Evolutionary conservation across 495 filamentous ascomycete species (phyloP).

Genomic region (Neurospora sp.): DNA sequence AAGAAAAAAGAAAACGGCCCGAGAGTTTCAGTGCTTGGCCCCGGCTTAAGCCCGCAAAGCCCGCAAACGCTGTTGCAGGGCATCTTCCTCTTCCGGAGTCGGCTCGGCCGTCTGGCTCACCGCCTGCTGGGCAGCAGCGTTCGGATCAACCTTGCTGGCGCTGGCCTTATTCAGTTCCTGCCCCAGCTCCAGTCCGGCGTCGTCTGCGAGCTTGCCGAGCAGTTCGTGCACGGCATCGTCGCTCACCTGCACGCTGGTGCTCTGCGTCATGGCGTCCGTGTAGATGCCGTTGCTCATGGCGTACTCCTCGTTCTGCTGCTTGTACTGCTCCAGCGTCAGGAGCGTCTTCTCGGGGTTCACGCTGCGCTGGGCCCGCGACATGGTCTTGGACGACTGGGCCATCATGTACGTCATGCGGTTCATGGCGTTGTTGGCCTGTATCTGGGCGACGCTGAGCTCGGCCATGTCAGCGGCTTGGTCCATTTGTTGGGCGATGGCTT

Average conservation of each 20-base stretch:
- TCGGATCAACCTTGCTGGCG: constrained; percentile 42
- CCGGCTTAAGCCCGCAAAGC: constrained; percentile 37
- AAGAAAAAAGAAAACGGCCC: background rate
- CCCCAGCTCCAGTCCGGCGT: constrained; percentile 66
- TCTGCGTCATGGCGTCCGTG: constrained; percentile 67
- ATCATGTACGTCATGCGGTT: constrained; percentile 47
- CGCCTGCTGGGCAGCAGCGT: background rate
- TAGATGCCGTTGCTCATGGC: constrained; percentile 76
- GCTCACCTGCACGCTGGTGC: constrained; percentile 64
- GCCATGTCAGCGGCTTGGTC: constrained; percentile 46
- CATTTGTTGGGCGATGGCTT: constrained; percentile 44
- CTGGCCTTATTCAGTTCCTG: constrained; percentile 56
- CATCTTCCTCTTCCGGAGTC: constrained; percentile 53
- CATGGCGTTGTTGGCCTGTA: constrained; percentile 46
- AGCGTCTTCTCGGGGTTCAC: constrained; percentile 62
- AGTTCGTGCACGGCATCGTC: constrained; percentile 77
- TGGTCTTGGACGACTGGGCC: constrained; percentile 38
- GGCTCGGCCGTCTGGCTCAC: constrained; percentile 34
- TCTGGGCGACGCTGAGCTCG: constrained; percentile 40
- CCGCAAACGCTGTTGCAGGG: constrained; percentile 47
- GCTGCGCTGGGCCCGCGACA: constrained; percentile 59
- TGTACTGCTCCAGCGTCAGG: constrained; percentile 65
- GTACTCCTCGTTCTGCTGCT: constrained; percentile 74
- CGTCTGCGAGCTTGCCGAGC: constrained; percentile 71
- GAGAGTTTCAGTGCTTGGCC: background rate